phyloP scores from a whole-genome alignment of 371 early-diverging fungal genomes.

The Syncephalis plumigaleata region DNA sequence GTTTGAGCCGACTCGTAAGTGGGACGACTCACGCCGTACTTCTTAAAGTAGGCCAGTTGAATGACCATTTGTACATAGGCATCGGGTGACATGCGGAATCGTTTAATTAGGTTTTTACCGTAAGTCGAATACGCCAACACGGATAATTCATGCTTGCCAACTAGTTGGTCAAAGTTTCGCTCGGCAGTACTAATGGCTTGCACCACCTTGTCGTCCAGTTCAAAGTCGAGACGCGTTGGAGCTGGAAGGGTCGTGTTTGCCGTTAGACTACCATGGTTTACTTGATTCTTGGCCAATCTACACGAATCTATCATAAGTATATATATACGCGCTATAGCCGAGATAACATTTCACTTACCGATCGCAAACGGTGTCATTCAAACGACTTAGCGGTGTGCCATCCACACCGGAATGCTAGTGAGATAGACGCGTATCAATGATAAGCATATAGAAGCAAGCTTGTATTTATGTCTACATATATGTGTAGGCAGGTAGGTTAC shows the following conservation, averaged over 20 bases:
- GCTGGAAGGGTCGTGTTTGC: conserved; percentile 30
- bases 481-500: not conserved
- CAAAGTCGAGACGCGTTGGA: conserved; percentile 52
- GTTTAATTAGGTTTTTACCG: conserved; percentile 86
- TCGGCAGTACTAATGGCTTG: conserved; percentile 41
- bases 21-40: conserved; percentile 53
- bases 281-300: conserved; percentile 27
- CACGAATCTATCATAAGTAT: conserved; percentile 13
- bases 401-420: conserved; percentile 86
- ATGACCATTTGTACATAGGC: conserved; percentile 91
- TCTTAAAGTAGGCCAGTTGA: conserved; percentile 87
- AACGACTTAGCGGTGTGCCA: conserved; percentile 73
- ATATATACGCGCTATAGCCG: too few species aligned
- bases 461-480: not conserved
- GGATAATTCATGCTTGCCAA: conserved; percentile 59
- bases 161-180: conserved; percentile 42
- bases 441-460: not conserved
- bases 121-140: conserved; percentile 67
- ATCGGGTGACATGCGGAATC: conserved; percentile 74
- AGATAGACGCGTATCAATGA: not conserved
- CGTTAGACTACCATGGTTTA: conserved; percentile 34
- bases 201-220: conserved; percentile 27
- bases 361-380: conserved; percentile 30
- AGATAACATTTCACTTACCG: not conserved
- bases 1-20: conserved; percentile 91